Evolutionary conservation across 495 filamentous ascomycete species (phyloP), one percentile per base, ranked within the genome.

Genomic region (Durotheca rogersii): DNA sequence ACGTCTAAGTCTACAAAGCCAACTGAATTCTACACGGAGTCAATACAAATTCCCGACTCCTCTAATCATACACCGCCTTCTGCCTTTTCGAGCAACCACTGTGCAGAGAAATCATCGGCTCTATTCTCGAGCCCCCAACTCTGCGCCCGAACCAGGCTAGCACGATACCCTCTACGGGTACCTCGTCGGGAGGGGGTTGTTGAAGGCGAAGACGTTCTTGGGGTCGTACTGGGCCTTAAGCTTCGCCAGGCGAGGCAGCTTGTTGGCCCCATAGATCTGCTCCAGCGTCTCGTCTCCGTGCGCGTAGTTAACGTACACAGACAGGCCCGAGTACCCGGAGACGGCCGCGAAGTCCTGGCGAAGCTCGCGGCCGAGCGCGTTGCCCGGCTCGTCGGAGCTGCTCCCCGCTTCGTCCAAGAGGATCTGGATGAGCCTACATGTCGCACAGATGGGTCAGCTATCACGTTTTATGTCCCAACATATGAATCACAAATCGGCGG

Each of bases 271-370:
- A 37, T 60, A 71, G 38, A 46, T 44, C 4, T 53, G 48, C 38
- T 56, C 65, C 1, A 61, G 50, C 4, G 48, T 52, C 39, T 76
- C 71, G 44, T 74, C 66, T 14, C 72, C 69, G 34, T 60, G 54
- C 6, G 63, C 62, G 44, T 68, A 73, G 38, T 63, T 70, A 19
- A 69, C 49, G 42, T 71, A 74, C 14, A 51, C 30, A 30, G 58
- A 51, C 14, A 65, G 34, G 12, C 45, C 48, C 7, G 21, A 16
- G 30, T 58, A 65, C 17, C 67, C 65, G 4, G 52, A 61, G 1
- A 51, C 44, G 7, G 55, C 42, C 30, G 48, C 41, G 30, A 60
- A 47, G n/a, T 60, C 32, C 7, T 48, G 37, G 50, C 62, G 59
- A 15, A 55, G 16, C 12, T 49, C 38, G 10, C 14, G 16, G 1